Base-by-base conservation (phyloP, 106 monocot genomes). In the Gastrodia elata region DNA sequence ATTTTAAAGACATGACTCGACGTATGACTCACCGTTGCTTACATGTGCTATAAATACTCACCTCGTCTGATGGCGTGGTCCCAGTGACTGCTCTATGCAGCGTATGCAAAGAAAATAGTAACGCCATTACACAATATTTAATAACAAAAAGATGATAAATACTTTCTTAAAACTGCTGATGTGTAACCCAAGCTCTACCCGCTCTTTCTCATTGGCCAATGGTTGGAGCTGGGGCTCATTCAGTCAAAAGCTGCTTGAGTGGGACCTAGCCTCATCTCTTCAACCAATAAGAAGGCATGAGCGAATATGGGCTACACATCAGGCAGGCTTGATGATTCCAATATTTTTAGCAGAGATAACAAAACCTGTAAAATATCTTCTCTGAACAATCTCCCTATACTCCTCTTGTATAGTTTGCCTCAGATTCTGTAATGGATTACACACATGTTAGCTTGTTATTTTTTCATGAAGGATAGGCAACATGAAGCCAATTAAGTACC, bases 41-140 rank as follows among this genome's bases (percentile, higher is more conserved):
- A 40, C 69, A 69, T 18, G 41, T 67, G 37, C 13, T 67, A 18
- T 67, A 34, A 13, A 69, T 11, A 13, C 68, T 83, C 55, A 89
- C 89, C 77, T 84, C 84, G 26, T 89, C 84, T 68, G 76, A 74
- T 15, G 89, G 86, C 6, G 30, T 68, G 11, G 79, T 68, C 59
- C 89, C 89, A 13, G 86, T 89, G 65, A 82, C 89, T 89, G 82
- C 48, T 75, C 27, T 44, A 73, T 65, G 13, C 20, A 72, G 8
- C 10, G 36, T 24, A 49, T 33, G 44, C 33, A 48, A 55, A 28
- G 73, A 65, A 11, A 61, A 39, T 48, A 36, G 11, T 52, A 52
- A 4, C 52, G 38, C n/a, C n/a, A n/a, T n/a, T n/a, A n/a, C n/a
- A n/a, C n/a, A n/a, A n/a, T n/a, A n/a, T n/a, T n/a, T n/a, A n/a